These are phyloP conservation scores for Cyamopsis tetragonoloba DNA, from an alignment of 306 rosid species.

Conservation along the genomic window DNA sequence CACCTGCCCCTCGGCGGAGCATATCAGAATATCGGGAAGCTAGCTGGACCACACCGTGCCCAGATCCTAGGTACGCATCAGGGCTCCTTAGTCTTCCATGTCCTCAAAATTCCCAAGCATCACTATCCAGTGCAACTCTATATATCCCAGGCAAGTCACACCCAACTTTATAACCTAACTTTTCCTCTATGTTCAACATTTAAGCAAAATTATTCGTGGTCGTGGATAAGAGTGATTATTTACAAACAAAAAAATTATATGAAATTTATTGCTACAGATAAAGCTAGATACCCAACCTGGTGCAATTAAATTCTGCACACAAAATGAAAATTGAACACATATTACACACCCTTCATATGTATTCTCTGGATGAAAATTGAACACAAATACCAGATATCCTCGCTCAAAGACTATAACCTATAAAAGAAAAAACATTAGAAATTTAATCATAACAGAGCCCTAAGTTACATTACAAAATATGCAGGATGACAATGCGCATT, in stretches of 20 bases:
- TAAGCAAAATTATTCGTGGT: constrained; percentile 27
- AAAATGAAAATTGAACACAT: constrained; percentile 16
- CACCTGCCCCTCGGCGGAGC: too few relatives aligned
- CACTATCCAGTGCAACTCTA: constrained; percentile 92
- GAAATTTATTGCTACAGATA: background rate
- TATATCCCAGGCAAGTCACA: constrained; percentile 97
- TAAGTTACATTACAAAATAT: background rate
- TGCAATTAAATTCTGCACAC: background rate
- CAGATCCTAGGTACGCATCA: too few relatives aligned
- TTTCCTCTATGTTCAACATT: constrained; percentile 45
- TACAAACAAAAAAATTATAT: background rate
- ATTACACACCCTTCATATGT: constrained; percentile 74
- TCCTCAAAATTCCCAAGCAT: constrained; percentile 81
- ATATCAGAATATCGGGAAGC: too few relatives aligned
- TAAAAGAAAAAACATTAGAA: constrained; percentile 19
- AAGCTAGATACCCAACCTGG: constrained; percentile 5
- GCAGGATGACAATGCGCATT: background rate
- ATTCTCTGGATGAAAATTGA: constrained; percentile 85
- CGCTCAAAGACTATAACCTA: constrained; percentile 94
- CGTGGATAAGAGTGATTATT: background rate
- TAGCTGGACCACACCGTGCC: too few relatives aligned
- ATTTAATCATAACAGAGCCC: constrained; percentile 15
- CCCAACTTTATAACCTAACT: constrained; percentile 96
- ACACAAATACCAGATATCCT: constrained; percentile 86
- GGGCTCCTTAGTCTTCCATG: constrained; percentile 80